Percentiles rank a stretch among this genome's conserved stretches.
phyloP scores from a whole-genome alignment of 129 eudicot species.

The Daucus carota region DNA sequence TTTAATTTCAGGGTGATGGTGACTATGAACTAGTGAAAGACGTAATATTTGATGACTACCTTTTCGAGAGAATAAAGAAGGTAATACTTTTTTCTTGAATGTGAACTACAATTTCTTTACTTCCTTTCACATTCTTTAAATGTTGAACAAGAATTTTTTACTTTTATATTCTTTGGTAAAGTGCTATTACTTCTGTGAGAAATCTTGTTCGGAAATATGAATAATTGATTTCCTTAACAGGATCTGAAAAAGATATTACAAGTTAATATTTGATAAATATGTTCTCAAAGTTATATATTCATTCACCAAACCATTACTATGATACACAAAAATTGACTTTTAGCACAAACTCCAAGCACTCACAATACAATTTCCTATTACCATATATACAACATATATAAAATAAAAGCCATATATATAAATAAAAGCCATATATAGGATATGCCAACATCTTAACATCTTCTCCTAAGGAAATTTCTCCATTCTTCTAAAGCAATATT shows the following conservation, averaged over 20 bases:
- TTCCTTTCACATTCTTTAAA: not conserved
- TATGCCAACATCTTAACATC: too few species aligned
- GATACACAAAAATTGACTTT: too few species aligned
- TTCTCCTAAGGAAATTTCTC: too few species aligned
- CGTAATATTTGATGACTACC: conserved; percentile 74
- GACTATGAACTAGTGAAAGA: conserved; percentile 94
- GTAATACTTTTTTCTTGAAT: conserved; percentile 17
- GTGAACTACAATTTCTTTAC: not conserved
- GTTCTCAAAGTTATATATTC: too few species aligned
- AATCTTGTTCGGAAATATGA: not conserved
- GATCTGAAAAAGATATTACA: not conserved
- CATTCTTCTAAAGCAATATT: too few species aligned
- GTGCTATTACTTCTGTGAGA: not conserved
- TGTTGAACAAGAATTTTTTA: too few species aligned
- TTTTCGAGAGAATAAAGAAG: conserved; percentile 63
- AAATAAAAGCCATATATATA: too few species aligned
- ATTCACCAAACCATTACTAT: too few species aligned
- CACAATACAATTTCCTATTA: too few species aligned
- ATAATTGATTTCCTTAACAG: not conserved
- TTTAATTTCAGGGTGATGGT: conserved; percentile 70
- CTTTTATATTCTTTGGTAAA: not conserved
- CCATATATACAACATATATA: too few species aligned
- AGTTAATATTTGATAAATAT: not conserved
- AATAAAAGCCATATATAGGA: too few species aligned
- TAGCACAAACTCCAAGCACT: too few species aligned